phyloP scores from a whole-genome alignment of 495 filamentous ascomycete genomes.

The Cercophora sp. region DNA sequence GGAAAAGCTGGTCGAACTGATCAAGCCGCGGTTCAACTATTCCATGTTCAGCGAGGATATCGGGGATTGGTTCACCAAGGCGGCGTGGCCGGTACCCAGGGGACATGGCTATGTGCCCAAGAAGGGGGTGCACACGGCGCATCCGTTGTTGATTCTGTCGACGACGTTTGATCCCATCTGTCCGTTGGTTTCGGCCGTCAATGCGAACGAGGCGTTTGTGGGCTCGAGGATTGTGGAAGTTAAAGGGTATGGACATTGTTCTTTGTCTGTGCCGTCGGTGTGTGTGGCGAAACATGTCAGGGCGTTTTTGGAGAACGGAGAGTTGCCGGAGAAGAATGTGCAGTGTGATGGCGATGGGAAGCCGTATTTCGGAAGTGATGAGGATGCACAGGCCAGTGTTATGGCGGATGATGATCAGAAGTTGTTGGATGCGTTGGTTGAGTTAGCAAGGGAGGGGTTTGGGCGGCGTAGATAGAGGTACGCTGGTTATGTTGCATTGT shows the following conservation, averaged over 20 bases:
- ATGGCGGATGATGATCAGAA: too few species aligned
- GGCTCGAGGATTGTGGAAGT: conserved; percentile 40
- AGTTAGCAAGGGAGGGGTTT: too few species aligned
- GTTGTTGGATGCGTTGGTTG: too few species aligned
- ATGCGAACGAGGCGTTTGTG: conserved; percentile 36
- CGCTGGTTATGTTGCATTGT: too few species aligned
- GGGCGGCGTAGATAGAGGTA: too few species aligned
- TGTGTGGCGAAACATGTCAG: conserved; percentile 36
- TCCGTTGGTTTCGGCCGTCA: conserved; percentile 35
- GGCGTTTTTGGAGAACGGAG: conserved; percentile 36
- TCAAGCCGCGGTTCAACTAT: conserved; percentile 28
- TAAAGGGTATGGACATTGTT: conserved; percentile 43
- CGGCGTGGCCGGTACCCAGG: conserved; percentile 36
- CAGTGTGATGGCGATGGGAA: conserved; percentile 35
- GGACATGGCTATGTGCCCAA: conserved; percentile 37
- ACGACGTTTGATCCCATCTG: conserved; percentile 45
- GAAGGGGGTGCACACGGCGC: conserved; percentile 30
- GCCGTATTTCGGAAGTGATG: too few species aligned
- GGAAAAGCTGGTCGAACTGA: conserved; percentile 19
- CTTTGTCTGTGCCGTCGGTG: conserved; percentile 34
- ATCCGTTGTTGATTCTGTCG: conserved; percentile 39
- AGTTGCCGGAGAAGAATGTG: conserved; percentile 29
- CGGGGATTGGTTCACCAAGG: conserved; percentile 26
- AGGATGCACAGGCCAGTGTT: too few species aligned
- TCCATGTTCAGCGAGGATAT: conserved; percentile 20